Base-by-base conservation (phyloP, 1,139 yeast species). In the Lodderomyces jiufengensis region DNA sequence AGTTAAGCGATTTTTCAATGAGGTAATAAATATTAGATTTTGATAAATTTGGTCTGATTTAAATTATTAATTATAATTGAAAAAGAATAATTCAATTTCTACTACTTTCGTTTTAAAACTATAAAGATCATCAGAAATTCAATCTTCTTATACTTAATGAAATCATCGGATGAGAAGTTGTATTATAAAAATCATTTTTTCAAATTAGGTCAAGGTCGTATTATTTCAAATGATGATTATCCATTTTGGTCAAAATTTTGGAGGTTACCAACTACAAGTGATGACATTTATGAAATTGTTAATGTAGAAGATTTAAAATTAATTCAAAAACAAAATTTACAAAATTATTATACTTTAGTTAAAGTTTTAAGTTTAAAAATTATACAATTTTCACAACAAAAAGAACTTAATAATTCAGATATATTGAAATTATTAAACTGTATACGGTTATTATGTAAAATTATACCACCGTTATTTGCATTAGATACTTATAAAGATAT, bases 391-490 rank as follows among this genome's bases (percentile, higher is more conserved):
- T 14, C 38, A 8, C n/a, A 25, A 4, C 11, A 9, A 4, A 28
- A 34, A 16, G 11, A 10, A 12, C 30, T 40, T 21, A 14, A 32
- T 2, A 22, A 27, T 24, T 13, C 47, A 32, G 42, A 54, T 40
- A 27, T 33, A 13, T 22, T 27, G 2, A 42, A 41, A 24, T 42
- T 76, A 11, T 58, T 84, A 29, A 83, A 80, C 44, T 80, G 88
- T 48, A 52, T 82, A 10, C 70, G 96, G 24, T 57, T 84, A 7
- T 57, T 90, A 31, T 78, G 88, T 1, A 73, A 79, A 38, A 39
- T 85, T 3, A 45, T 85, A 12, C 97, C 97, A 0, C 73, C 78
- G 40, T 51, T 84, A 9, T 84, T 74, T 49, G 96, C 80, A 50
- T 50, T 61, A 16, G 60, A 61, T 1, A 64, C 61, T 13, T 60